Evolutionary conservation across 306 rosid species (phyloP), one percentile per base, ranked within the genome.

Genomic region (Lagenaria siceraria): DNA sequence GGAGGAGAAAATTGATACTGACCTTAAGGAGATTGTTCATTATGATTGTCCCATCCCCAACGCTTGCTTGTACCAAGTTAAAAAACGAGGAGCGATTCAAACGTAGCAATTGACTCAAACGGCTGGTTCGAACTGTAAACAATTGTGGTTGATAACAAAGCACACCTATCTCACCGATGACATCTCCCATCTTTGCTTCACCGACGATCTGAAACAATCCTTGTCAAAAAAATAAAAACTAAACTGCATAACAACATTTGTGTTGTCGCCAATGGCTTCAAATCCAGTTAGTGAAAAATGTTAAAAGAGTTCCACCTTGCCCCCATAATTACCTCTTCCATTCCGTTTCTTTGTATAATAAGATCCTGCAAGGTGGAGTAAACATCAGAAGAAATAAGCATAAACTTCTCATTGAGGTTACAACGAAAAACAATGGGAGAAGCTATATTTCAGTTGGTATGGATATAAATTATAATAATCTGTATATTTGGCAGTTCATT

Each of bases 1-100:
- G 24, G 1, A 35, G 79, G 70, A 68, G 83, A 36, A 65, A 56
- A 24, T 58, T 35, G 61, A 81, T 59, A 53, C 68, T 18, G 56
- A 95, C 98, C 97, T 92, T 85, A 74, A 95, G 97, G 65, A 95
- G 93, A 84, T 95, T 95, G 42, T 89, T 92, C 95, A 90, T 87
- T 78, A 92, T 92, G 61, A 92, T 81, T 81, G 91, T 85, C 60
- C 97, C 98, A 36, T 95, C 98, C 52, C 96, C 97, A 17, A 95
- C 84, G 59, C 88, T 90, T 78, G 98, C 90, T 60, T 90, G 68
- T 14, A 60, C 54, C 5, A 87, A 81, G 76, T 72, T 89, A 31
- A 86, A n/a, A 85, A 91, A 86, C 9, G 87, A 35, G 48, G 90
- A 79, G n/a, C 94, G 88, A 75, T 69, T 85, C 84, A 93, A 43